Conservation (phyloP, 768 basidiomycete species). For the Phlebiopsis gigantea region DNA sequence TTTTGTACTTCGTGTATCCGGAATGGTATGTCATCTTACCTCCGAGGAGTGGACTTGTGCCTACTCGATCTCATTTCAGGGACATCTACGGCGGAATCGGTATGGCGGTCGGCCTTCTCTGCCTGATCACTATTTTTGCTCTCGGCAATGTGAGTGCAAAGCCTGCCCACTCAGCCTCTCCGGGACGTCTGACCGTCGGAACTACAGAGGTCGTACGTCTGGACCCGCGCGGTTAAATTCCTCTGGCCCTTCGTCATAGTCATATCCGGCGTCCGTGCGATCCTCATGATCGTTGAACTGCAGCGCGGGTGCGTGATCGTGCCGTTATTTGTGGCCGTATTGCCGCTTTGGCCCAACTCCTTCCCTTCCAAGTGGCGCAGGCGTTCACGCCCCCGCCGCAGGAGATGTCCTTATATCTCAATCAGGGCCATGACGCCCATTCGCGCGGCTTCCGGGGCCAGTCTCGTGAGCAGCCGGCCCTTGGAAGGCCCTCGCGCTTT, state of each 20-base stretch:
- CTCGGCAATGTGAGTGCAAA: slow-evolving; percentile 53
- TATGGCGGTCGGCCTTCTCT: slow-evolving; percentile 44
- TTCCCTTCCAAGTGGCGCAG: background rate
- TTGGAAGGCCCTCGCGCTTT: background rate
- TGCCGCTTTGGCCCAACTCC: background rate
- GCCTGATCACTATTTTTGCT: slow-evolving; percentile 51
- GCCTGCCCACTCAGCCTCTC: slow-evolving; percentile 16
- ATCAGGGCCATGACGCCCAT: slow-evolving; percentile 2
- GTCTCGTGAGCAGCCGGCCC: background rate
- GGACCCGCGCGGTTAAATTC: slow-evolving; percentile 58
- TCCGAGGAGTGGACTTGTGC: background rate
- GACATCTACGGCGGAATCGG: slow-evolving; percentile 67
- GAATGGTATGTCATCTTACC: slow-evolving; percentile 46
- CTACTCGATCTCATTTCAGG: slow-evolving; percentile 32
- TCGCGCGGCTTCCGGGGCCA: background rate
- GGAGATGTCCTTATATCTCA: background rate
- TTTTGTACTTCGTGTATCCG: slow-evolving; percentile 56
- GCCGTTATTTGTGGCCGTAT: slow-evolving; percentile 14
- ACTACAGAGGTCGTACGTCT: slow-evolving; percentile 61
- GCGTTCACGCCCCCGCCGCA: background rate
- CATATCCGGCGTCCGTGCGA: slow-evolving; percentile 56
- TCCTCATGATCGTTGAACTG: slow-evolving; percentile 70
- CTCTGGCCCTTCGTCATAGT: slow-evolving; percentile 70
- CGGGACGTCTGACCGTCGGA: slow-evolving; percentile 8
- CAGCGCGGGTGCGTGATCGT: slow-evolving; percentile 52